Percentiles rank a stretch among this genome's conserved stretches.
phyloP scores from a whole-genome alignment of 805 yeast genomes.

The Cyberlindnera japonica region DNA sequence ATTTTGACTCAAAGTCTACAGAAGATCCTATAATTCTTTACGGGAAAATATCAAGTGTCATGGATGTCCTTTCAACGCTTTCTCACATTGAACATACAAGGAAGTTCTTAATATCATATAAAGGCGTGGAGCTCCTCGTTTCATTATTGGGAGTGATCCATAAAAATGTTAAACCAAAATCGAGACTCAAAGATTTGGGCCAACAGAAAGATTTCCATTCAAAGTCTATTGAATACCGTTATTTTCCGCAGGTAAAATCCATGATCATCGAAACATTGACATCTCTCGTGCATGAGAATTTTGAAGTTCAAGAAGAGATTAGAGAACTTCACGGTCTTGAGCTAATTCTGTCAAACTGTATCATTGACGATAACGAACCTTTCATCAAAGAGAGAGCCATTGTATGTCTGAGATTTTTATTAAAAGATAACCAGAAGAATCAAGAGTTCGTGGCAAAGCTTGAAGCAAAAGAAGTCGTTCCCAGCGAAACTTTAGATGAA shows the following conservation, averaged over 20 bases:
- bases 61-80: constrained; percentile 34
- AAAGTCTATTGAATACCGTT: constrained; percentile 27
- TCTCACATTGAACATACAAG: constrained; percentile 34
- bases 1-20: constrained; percentile 21
- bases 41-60: constrained; percentile 24
- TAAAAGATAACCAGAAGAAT: constrained; percentile 62
- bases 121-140: constrained; percentile 34
- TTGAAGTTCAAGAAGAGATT: constrained; percentile 60
- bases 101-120: constrained; percentile 33
- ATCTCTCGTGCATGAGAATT: constrained; percentile 47
- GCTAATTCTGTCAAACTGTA: constrained; percentile 71
- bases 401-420: constrained; percentile 65
- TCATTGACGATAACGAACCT: constrained; percentile 86
- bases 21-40: constrained; percentile 27
- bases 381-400: constrained; percentile 82
- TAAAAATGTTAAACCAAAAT: constrained; percentile 31
- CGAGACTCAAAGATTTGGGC: constrained; percentile 23
- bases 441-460: constrained; percentile 72
- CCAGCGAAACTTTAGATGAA: constrained; percentile 55
- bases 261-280: constrained; percentile 65
- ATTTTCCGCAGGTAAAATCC: constrained; percentile 64
- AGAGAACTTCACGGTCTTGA: constrained; percentile 67
- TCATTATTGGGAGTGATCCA: constrained; percentile 32
- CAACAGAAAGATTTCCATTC: constrained; percentile 6
- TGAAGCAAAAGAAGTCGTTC: constrained; percentile 69